Evolutionary conservation across 371 early-diverging fungal species (phyloP), one percentile per base, ranked within the genome.

Genomic region (Mucor lusitanicus): DNA sequence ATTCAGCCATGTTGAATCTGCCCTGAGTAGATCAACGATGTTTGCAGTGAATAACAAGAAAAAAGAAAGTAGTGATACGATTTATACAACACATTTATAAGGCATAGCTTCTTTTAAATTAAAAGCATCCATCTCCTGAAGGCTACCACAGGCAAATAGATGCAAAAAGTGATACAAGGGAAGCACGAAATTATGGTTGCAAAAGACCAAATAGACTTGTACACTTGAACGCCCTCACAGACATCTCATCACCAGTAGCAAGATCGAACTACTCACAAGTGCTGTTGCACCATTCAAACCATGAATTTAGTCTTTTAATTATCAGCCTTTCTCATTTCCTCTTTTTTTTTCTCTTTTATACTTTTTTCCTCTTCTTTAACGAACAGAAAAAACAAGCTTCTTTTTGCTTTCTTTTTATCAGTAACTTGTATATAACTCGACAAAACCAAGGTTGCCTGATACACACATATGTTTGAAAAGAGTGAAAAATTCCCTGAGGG

Each of bases 401-500:
- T 32, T 23, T 32, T 23, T 40, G 35, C 23, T 46, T 44, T 48
- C 59, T 46, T 56, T 19, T 25, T 5, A n/a, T 33, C n/a, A 33
- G 33, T 32, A 56, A 17, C 30, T 32, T 33, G 56, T 56, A 54
- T 28, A 61, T 35, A 57, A 61, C 33, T 23, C 40, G 0, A 17
- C 15, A 40, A 44, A 21, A 17, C 13, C 15, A 64, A 44, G 39
- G 40, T 44, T 40, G 27, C 33, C n/a, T 48, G 28, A 58, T 21
- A 44, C 28, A 32, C 40, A 39, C 35, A 40, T 55, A 70, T 73
- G 69, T 73, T 70, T 64, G 70, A 69, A 39, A 65, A 68, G 40
- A 73, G 74, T 42, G 70, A 66, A 62, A 69, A 67, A 44, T 86
- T 84, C 71, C 84, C 85, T 50, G 68, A 78, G 63, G 81, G 79